Base-by-base conservation (phyloP, 805 yeast species). In the Ogataea populi-albae region DNA sequence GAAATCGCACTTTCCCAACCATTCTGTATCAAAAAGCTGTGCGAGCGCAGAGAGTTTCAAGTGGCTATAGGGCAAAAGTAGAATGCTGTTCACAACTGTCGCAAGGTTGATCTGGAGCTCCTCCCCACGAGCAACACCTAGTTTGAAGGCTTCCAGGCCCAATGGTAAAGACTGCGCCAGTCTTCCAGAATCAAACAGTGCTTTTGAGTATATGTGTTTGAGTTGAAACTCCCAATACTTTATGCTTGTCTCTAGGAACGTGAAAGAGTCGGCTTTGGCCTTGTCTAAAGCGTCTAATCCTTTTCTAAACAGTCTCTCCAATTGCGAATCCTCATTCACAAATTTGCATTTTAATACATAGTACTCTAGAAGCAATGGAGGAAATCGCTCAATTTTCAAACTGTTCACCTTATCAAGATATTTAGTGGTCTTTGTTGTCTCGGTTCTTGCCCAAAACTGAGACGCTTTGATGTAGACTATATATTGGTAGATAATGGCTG, bases 401-500 rank as follows among this genome's bases (percentile, higher is more conserved):
- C 42, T 49, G 26, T 47, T 49, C 1, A 47, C 40, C 25, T 46
- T 41, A 4, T 19, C 15, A 15, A 49, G 30, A 9, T 34, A 30
- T 4, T 34, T 29, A 5, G 31, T 15, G 6, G 43, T 32, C 1
- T 27, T 26, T 6, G 30, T 25, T n/a, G 27, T 23, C 15, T 42
- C 37, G 8, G 27, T 9, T 14, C 32, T 29, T 8, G 36, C 16
- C 15, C 26, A 19, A 25, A 30, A 24, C 8, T 38, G 35, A 6
- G 53, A 36, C 21, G 45, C 37, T 26, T 35, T 31, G 1, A 45
- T 23, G 10, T 34, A 41, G 19, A 41, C 40, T 9, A 42, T 26
- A 20, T 33, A 38, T 14, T 39, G 47, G 26, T 34, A 43, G 2
- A 29, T 16, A 14, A 23, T 16, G 7, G 48, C 35, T 9, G 37